These are phyloP conservation scores for Boletus rubropictus DNA, from an alignment of 768 basidiomycete species.

Conservation along the genomic window DNA sequence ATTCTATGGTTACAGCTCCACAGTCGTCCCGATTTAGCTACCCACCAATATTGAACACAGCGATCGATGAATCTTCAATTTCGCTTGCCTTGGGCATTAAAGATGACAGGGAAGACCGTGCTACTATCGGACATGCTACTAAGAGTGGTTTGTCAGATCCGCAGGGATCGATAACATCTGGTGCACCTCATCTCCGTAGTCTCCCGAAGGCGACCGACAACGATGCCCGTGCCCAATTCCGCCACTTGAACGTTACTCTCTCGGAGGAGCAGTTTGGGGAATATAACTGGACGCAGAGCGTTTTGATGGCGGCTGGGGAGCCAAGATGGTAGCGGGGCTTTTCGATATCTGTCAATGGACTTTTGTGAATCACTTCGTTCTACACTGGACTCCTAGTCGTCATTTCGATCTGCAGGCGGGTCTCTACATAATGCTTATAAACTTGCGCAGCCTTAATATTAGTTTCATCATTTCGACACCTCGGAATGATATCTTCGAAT, in stretches of 20 bases:
- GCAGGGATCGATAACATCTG: conserved; percentile 20
- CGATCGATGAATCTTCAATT: conserved; percentile 53
- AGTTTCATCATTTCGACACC: conserved; percentile 10
- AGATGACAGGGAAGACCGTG: conserved; percentile 23
- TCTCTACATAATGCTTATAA: conserved; percentile 17
- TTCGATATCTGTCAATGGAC: conserved; percentile 8
- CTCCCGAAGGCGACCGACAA: conserved; percentile 17
- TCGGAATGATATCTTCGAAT: conserved; percentile 14
- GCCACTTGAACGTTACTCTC: conserved; percentile 25
- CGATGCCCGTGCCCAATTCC: conserved; percentile 21
- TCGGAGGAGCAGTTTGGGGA: conserved; percentile 37
- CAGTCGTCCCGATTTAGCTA: conserved; percentile 43
- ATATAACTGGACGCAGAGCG: conserved; percentile 72
- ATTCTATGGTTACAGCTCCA: conserved; percentile 54
- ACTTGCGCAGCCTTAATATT: conserved; percentile 13
- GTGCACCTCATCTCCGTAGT: conserved; percentile 8
- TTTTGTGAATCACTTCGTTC: conserved; percentile 2
- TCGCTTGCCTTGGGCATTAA: conserved; percentile 30
- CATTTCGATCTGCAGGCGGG: conserved; percentile 31
- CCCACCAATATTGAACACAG: conserved; percentile 56
- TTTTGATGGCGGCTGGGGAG: conserved; percentile 64
- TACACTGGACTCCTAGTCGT: conserved; percentile 17
- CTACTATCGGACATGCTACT: conserved; percentile 6
- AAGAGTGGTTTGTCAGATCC: conserved; percentile 5
- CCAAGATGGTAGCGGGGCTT: conserved; percentile 26